These are phyloP conservation scores for Phytopythium kandeliae DNA, from an alignment of 352 stramenopile species.

Conservation along the genomic window DNA sequence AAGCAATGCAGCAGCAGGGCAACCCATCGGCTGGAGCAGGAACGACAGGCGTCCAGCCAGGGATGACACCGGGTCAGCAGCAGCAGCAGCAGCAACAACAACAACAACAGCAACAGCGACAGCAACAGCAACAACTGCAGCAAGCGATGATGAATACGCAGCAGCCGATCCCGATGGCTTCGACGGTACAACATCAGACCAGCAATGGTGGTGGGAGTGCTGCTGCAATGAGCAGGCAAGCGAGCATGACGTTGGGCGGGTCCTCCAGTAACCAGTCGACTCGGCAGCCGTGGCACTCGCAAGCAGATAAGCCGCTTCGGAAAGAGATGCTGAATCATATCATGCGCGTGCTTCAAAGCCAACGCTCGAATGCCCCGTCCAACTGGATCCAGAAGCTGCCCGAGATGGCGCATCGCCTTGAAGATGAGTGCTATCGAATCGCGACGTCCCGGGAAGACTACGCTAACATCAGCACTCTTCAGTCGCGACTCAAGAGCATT, in stretches of 20 bases:
- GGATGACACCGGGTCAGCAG: background rate
- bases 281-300: conserved; percentile 62
- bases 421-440: conserved; percentile 95
- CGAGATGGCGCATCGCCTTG: conserved; percentile 96
- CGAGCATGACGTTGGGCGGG: conserved; percentile 14
- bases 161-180: conserved; percentile 15
- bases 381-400: conserved; percentile 97
- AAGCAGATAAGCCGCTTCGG: conserved; percentile 62
- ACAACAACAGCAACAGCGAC: no score
- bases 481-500: conserved; percentile 93
- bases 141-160: conserved; percentile 28
- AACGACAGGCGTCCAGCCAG: conserved; percentile 8
- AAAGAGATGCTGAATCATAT: conserved; percentile 89
- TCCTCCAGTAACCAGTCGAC: conserved; percentile 16
- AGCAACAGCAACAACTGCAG: conserved; percentile 21
- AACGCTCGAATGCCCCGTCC: conserved; percentile 92
- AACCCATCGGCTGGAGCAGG: conserved; percentile 11
- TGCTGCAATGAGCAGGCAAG: conserved; percentile 12
- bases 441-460: conserved; percentile 91
- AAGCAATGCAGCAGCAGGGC: conserved; percentile 18
- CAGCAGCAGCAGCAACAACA: conserved; percentile 21
- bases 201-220: conserved; percentile 19
- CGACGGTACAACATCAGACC: conserved; percentile 21
- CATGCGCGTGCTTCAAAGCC: conserved; percentile 93
- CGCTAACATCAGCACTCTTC: conserved; percentile 92